Evolutionary conservation across 768 basidiomycete species (phyloP).

Genomic region (Lactarius akahatsu): DNA sequence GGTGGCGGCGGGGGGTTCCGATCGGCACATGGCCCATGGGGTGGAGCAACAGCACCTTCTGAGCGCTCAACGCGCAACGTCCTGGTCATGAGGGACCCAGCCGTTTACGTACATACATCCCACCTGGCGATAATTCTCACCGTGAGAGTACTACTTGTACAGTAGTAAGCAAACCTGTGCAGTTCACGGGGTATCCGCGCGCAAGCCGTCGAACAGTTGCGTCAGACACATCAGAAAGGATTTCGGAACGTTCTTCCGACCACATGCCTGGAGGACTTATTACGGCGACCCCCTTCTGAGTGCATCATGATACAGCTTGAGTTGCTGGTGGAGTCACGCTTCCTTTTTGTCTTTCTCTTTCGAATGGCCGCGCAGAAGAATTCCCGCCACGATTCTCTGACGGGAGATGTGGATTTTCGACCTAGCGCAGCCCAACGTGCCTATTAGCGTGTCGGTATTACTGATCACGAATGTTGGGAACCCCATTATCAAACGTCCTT

Average conservation of each 20-base stretch:
- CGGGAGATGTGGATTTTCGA: not conserved
- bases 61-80: not conserved
- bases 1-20: not conserved
- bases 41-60: not conserved
- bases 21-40: not conserved
- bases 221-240: not conserved
- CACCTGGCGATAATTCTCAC: not conserved
- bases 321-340: not conserved
- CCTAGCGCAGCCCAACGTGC: too few species aligned
- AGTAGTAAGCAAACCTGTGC: not conserved
- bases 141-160: not conserved
- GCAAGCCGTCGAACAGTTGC: not conserved
- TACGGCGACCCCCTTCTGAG: not conserved
- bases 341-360: not conserved
- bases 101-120: not conserved
- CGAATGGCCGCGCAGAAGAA: not conserved
- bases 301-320: not conserved
- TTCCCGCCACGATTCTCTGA: not conserved
- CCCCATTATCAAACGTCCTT: too few species aligned
- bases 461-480: too few species aligned
- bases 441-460: too few species aligned
- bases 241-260: not conserved
- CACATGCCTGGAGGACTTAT: not conserved
- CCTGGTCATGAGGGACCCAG: not conserved
- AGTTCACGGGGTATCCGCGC: not conserved